phyloP scores from a whole-genome alignment of 2,329 filamentous ascomycete genomes.

The Pseudocercospora macadamiae region DNA sequence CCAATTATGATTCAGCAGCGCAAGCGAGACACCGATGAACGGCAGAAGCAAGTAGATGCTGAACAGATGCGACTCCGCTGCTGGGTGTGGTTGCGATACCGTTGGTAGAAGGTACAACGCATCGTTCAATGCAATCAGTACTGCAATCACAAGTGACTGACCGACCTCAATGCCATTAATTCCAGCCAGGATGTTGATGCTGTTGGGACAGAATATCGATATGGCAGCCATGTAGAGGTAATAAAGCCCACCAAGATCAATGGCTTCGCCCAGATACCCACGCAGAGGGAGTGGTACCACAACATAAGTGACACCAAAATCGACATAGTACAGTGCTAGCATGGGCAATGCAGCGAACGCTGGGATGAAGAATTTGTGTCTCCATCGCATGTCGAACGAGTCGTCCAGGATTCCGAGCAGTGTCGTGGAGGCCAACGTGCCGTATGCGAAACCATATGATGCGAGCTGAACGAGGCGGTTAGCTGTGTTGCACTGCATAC shows the following conservation, averaged over 20 bases:
- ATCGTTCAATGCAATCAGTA: conserved; percentile 84
- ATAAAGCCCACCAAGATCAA: conserved; percentile 77
- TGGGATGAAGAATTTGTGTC: conserved; percentile 97
- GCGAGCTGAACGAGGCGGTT: conserved; percentile 65
- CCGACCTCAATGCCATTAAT: conserved; percentile 97
- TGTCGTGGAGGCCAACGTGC: conserved; percentile 87
- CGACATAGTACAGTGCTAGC: conserved; percentile 95
- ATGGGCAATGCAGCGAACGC: conserved; percentile 91
- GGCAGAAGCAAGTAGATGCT: conserved; percentile 92
- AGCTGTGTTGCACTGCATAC: conserved; percentile 52
- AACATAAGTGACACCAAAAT: conserved; percentile 95
- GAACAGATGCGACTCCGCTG: conserved; percentile 93
- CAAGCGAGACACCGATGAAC: conserved; percentile 88
- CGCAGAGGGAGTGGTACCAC: conserved; percentile 86
- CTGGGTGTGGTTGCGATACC: conserved; percentile 79
- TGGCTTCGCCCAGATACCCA: conserved; percentile 78
- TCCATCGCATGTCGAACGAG: conserved; percentile 96
- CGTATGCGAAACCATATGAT: conserved; percentile 90
- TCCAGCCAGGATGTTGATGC: conserved; percentile 99
- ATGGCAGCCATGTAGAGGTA: conserved; percentile 96
- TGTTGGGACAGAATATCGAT: conserved; percentile 97
- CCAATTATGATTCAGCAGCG: conserved; percentile 90
- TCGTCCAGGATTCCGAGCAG: conserved; percentile 94
- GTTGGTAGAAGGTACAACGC: conserved; percentile 73
- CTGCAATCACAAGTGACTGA: conserved; percentile 88